phyloP scores from a whole-genome alignment of 1,284 basidiomycete genomes.

The Xerocomus amazonicus region DNA sequence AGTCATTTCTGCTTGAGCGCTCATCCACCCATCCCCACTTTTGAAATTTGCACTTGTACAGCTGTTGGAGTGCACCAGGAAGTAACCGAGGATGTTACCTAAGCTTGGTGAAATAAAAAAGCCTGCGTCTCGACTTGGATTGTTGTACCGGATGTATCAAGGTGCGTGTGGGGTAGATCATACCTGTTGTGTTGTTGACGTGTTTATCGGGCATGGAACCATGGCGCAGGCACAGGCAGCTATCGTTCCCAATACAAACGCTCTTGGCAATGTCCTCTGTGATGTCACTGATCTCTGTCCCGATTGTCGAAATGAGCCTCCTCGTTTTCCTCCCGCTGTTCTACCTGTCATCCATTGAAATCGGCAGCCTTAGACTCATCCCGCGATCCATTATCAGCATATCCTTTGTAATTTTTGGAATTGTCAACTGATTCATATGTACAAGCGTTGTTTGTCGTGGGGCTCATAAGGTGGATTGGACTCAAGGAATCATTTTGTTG shows the following conservation, averaged over 20 bases:
- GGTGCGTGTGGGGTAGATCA: slow-evolving; percentile 45
- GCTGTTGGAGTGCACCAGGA: slow-evolving; percentile 99
- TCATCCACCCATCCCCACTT: slow-evolving; percentile 10
- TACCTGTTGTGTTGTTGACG: slow-evolving; percentile 1
- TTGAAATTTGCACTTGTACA: slow-evolving; percentile 33
- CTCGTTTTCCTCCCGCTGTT: too few species aligned
- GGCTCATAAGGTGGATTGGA: too few species aligned
- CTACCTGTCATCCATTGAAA: too few species aligned
- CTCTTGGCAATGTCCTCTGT: too few species aligned
- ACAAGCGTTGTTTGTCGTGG: too few species aligned
- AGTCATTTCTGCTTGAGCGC: neutral
- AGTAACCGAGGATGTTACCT: slow-evolving; percentile 89
- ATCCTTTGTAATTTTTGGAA: neutral
- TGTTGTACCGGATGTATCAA: slow-evolving; percentile 98
- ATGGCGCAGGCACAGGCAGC: slow-evolving; percentile 94
- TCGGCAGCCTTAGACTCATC: too few species aligned
- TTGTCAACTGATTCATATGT: too few species aligned
- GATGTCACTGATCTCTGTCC: too few species aligned
- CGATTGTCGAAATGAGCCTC: too few species aligned
- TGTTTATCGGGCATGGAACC: slow-evolving; percentile 84
- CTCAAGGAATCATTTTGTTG: too few species aligned
- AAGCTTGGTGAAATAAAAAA: slow-evolving; percentile 95
- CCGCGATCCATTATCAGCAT: neutral
- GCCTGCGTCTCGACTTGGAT: slow-evolving; percentile 95
- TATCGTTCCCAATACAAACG: too few species aligned